Percentiles rank a stretch among this genome's conserved stretches.
Evolutionary conservation across 202 grass and related monocot species (phyloP).

Genomic region (Musa balbisiana): DNA sequence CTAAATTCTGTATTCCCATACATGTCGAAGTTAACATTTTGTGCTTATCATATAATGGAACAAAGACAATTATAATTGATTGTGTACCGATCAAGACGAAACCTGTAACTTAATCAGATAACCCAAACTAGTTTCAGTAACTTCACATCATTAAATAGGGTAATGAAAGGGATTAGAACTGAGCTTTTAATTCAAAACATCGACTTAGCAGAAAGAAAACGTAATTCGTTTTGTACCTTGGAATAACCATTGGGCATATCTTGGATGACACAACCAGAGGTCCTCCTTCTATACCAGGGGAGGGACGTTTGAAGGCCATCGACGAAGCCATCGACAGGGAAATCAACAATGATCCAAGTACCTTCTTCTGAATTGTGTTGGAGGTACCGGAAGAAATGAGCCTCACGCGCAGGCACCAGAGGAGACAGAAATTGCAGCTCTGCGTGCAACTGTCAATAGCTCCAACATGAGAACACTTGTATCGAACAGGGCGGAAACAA

Average conservation of each 20-base stretch:
- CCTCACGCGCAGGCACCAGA: conserved; percentile 68
- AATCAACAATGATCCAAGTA: conserved; percentile 71
- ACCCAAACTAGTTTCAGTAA: too few relatives aligned
- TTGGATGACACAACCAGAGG: conserved; percentile 91
- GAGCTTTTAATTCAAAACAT: too few relatives aligned
- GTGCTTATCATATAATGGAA: conserved; percentile 31
- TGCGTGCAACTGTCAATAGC: conserved; percentile 55
- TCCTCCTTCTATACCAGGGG: conserved; percentile 43
- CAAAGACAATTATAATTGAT: conserved; percentile 1
- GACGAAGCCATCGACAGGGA: conserved; percentile 59
- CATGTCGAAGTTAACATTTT: conserved; percentile 35
- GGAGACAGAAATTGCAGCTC: conserved; percentile 84
- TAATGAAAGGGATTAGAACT: too few relatives aligned
- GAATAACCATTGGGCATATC: conserved; percentile 98
- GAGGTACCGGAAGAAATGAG: conserved; percentile 79
- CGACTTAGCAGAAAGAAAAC: too few relatives aligned
- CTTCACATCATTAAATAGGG: too few relatives aligned
- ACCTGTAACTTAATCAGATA: too few relatives aligned
- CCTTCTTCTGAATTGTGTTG: conserved; percentile 59
- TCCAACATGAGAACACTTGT: neutral
- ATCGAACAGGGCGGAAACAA: neutral
- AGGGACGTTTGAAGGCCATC: conserved; percentile 27
- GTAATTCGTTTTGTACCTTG: conserved; percentile 32
- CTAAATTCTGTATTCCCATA: too few relatives aligned
- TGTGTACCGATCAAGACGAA: too few relatives aligned